These are phyloP conservation scores for Rhizopogon vinicolor DNA, from an alignment of 768 basidiomycete species.

Conservation along the genomic window DNA sequence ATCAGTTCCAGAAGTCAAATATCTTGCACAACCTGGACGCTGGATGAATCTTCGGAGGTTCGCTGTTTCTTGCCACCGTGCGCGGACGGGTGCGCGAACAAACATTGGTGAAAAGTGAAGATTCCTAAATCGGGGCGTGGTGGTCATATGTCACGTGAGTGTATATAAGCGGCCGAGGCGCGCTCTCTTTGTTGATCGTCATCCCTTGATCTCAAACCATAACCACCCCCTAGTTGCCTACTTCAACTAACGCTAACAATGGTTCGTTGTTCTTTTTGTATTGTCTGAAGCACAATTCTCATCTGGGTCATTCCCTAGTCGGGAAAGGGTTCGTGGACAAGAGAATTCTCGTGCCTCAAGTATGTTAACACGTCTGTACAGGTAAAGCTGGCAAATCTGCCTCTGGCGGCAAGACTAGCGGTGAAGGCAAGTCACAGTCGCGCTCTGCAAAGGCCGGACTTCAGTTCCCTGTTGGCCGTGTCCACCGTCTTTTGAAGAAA, in stretches of 20 bases:
- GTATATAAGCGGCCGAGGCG: constrained; percentile 30
- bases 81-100: constrained; percentile 13
- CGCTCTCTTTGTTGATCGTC: constrained; percentile 26
- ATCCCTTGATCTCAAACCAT: constrained; percentile 26
- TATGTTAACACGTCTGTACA: constrained; percentile 14
- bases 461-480: constrained; percentile 90
- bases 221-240: constrained; percentile 9
- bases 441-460: constrained; percentile 73
- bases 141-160: constrained; percentile 22
- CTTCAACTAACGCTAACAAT: constrained; percentile 13
- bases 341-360: not conserved
- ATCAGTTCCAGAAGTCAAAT: not conserved
- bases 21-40: constrained; percentile 1
- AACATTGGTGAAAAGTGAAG: constrained; percentile 10
- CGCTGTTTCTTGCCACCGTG: constrained; percentile 6
- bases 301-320: constrained; percentile 13
- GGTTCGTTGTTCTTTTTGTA: constrained; percentile 13
- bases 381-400: constrained; percentile 46
- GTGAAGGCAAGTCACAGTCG: constrained; percentile 56
- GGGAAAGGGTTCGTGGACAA: constrained; percentile 24
- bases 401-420: constrained; percentile 43
- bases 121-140: constrained; percentile 15
- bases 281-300: constrained; percentile 2
- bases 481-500: constrained; percentile 83
- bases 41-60: constrained; percentile 1